These are phyloP conservation scores for Petrea volubilis DNA, from an alignment of 257 asterid species.

Conservation along the genomic window DNA sequence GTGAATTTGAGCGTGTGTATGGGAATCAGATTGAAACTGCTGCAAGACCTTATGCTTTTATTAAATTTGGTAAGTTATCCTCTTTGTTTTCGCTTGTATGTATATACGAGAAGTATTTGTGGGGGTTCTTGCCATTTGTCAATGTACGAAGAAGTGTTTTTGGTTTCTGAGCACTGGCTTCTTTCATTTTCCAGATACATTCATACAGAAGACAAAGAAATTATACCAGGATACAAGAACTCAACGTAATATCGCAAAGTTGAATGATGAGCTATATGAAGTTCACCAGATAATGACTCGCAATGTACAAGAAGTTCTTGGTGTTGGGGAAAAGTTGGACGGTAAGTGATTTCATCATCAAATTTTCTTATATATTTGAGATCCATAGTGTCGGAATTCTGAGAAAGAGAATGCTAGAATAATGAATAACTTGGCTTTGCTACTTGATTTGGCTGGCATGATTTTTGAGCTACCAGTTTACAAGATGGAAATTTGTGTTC, in stretches of 20 bases:
- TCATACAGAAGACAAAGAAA: slow-evolving; percentile 88
- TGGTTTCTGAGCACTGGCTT: background rate
- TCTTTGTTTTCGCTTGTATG: background rate
- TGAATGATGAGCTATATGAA: slow-evolving; percentile 97
- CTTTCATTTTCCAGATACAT: slow-evolving; percentile 58
- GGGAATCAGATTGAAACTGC: slow-evolving; percentile 96
- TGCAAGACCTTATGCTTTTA: slow-evolving; percentile 97
- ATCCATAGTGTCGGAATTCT: background rate
- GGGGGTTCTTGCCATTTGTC: background rate
- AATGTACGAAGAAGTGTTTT: background rate
- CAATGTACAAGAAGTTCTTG: slow-evolving; percentile 97
- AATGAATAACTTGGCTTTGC: background rate
- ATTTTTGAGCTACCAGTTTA: background rate
- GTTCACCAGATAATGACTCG: slow-evolving; percentile 99
- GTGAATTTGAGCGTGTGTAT: slow-evolving; percentile 82
- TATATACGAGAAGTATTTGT: background rate
- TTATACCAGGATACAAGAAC: slow-evolving; percentile 95
- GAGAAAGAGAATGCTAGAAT: background rate
- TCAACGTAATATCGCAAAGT: slow-evolving; percentile 82
- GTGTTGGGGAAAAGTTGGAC: slow-evolving; percentile 98
- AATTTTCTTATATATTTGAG: background rate
- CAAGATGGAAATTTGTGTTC: background rate
- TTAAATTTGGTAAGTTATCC: slow-evolving; percentile 71
- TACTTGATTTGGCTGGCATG: background rate
- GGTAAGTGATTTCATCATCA: slow-evolving; percentile 55